These are phyloP conservation scores for Globisporangium perplexum DNA, from an alignment of 352 stramenopile species.

Conservation along the genomic window DNA sequence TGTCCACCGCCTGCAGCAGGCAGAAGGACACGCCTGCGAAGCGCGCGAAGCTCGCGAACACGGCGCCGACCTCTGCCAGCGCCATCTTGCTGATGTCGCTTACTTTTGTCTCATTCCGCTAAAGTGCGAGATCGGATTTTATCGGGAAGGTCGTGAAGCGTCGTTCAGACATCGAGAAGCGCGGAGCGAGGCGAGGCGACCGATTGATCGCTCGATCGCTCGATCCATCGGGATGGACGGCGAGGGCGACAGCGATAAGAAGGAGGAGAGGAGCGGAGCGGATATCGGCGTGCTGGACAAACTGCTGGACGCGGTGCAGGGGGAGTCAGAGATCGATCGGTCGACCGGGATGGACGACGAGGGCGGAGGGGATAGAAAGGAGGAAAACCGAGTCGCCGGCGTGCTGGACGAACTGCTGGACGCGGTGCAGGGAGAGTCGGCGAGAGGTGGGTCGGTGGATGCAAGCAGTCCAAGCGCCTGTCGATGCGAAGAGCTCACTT, in stretches of 20 bases:
- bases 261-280: too few species aligned
- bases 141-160: not conserved
- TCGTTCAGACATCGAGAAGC: too few species aligned
- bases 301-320: not conserved
- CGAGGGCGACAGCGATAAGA: not conserved
- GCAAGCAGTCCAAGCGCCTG: too few species aligned
- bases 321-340: not conserved
- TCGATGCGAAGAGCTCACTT: too few species aligned
- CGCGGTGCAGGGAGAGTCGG: not conserved
- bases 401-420: not conserved
- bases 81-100: slow-evolving; percentile 1
- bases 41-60: slow-evolving; percentile 64
- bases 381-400: not conserved
- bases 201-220: too few species aligned
- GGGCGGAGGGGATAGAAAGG: not conserved
- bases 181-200: too few species aligned
- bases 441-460: not conserved
- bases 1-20: slow-evolving; percentile 61
- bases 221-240: not conserved
- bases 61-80: slow-evolving; percentile 34
- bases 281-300: not conserved
- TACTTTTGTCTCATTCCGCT: not conserved
- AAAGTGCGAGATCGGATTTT: not conserved
- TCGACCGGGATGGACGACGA: too few species aligned
- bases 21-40: slow-evolving; percentile 74